phyloP scores from a whole-genome alignment of 371 early-diverging fungal species.

The Mucor plumbeus region DNA sequence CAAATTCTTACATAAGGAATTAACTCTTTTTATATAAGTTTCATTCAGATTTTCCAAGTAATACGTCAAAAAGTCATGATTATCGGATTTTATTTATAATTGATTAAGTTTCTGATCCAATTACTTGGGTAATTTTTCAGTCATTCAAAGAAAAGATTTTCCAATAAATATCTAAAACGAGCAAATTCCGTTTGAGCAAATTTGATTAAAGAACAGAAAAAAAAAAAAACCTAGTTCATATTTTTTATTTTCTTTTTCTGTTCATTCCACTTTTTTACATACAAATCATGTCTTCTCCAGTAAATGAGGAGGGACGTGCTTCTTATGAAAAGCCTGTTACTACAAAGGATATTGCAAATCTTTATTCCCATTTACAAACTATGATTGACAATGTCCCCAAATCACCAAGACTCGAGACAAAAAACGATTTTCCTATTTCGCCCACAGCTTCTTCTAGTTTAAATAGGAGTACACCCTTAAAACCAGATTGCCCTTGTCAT shows the following conservation, averaged over 20 bases:
- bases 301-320: background rate
- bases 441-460: slow-evolving; percentile 15
- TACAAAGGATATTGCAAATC: slow-evolving; percentile 59
- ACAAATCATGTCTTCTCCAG: slow-evolving; percentile 4
- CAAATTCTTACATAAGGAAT: too few relatives aligned
- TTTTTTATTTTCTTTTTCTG: background rate
- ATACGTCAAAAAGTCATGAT: background rate
- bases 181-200: slow-evolving; percentile 1
- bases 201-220: background rate
- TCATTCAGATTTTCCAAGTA: too few relatives aligned
- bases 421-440: slow-evolving; percentile 11
- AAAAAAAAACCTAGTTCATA: background rate
- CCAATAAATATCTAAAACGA: slow-evolving; percentile 1
- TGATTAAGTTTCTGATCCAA: background rate
- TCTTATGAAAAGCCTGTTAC: slow-evolving; percentile 45
- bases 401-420: slow-evolving; percentile 17
- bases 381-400: slow-evolving; percentile 55
- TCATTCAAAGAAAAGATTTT: background rate
- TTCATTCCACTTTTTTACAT: background rate
- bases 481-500: slow-evolving; percentile 45
- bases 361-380: slow-evolving; percentile 58
- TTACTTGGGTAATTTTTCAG: background rate
- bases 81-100: background rate
- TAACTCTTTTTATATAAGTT: too few relatives aligned
- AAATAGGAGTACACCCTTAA: background rate